Evolutionary conservation across 495 filamentous ascomycete species (phyloP).

Genomic region (Tetracladium setigerum): DNA sequence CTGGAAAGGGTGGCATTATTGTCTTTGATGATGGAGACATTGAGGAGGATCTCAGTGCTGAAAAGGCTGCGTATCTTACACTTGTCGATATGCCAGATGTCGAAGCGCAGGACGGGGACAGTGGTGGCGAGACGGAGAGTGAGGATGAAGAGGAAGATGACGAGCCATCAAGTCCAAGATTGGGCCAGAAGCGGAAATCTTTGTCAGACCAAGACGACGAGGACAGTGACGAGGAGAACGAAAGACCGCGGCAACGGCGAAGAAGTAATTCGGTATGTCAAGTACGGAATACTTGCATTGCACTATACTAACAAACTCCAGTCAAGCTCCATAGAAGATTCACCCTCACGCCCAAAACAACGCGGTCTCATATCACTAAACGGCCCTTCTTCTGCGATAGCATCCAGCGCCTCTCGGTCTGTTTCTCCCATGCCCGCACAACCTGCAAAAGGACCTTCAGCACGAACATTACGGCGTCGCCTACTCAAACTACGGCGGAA

Average conservation of each 20-base stretch:
- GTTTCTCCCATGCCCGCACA: conserved; percentile 46
- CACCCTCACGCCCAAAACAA: conserved; percentile 40
- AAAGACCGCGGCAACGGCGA: conserved; percentile 65
- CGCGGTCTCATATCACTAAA: conserved; percentile 40
- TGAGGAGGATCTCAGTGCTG: conserved; percentile 68
- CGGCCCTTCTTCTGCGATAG: conserved; percentile 30
- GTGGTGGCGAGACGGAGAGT: conserved; percentile 28
- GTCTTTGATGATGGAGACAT: conserved; percentile 97
- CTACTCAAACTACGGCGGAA: conserved; percentile 68
- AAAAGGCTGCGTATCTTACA: conserved; percentile 74
- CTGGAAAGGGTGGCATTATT: conserved; percentile 75
- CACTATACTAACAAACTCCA: conserved; percentile 24
- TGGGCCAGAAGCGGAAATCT: conserved; percentile 72
- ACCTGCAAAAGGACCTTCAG: conserved; percentile 55
- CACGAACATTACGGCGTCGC: conserved; percentile 58
- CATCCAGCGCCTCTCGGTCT: conserved; percentile 41
- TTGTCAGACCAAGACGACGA: conserved; percentile 68
- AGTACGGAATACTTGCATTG: conserved; percentile 15
- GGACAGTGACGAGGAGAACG: conserved; percentile 52
- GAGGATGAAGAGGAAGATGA: conserved; percentile 28
- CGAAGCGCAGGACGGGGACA: conserved; percentile 55
- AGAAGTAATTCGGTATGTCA: conserved; percentile 76
- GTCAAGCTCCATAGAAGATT: conserved; percentile 50
- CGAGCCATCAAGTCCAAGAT: conserved; percentile 8
- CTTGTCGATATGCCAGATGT: conserved; percentile 85